These are phyloP conservation scores for Hura crepitans DNA, from an alignment of 441 rosid species.

Conservation along the genomic window DNA sequence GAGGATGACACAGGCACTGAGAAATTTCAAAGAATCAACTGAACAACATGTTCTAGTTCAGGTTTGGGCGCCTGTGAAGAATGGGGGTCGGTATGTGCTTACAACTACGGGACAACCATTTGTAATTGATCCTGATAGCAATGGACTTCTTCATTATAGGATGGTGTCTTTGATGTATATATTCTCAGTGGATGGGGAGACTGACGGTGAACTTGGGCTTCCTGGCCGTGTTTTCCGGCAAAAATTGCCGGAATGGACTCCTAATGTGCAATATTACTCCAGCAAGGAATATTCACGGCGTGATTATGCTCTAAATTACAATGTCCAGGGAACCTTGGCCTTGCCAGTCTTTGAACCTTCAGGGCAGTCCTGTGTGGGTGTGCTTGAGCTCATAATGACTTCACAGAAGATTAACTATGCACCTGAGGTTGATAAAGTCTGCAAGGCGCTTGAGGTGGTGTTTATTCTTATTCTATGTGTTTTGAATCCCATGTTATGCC, in stretches of 20 bases:
- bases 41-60: slow-evolving; percentile 82
- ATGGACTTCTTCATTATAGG: slow-evolving; percentile 75
- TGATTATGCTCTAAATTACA: slow-evolving; percentile 60
- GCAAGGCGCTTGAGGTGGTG: slow-evolving; percentile 96
- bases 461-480: slow-evolving; percentile 26
- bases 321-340: slow-evolving; percentile 84
- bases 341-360: slow-evolving; percentile 88
- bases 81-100: slow-evolving; percentile 51
- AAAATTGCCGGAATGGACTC: slow-evolving; percentile 91
- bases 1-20: slow-evolving; percentile 79
- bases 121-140: slow-evolving; percentile 63
- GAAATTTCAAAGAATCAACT: slow-evolving; percentile 72
- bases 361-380: slow-evolving; percentile 73
- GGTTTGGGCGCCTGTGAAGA: slow-evolving; percentile 87
- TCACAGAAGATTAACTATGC: slow-evolving; percentile 79
- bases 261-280: slow-evolving; percentile 83
- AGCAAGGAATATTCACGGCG: slow-evolving; percentile 74
- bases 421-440: slow-evolving; percentile 93
- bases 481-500: background rate
- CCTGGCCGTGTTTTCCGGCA: slow-evolving; percentile 88
- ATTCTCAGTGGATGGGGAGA: slow-evolving; percentile 73
- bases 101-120: slow-evolving; percentile 92
- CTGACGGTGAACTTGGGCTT: slow-evolving; percentile 67
- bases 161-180: slow-evolving; percentile 67
- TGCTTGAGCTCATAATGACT: slow-evolving; percentile 87